These are phyloP conservation scores for Mimosa pudica DNA, from an alignment of 306 rosid genomes.

Conservation along the genomic window DNA sequence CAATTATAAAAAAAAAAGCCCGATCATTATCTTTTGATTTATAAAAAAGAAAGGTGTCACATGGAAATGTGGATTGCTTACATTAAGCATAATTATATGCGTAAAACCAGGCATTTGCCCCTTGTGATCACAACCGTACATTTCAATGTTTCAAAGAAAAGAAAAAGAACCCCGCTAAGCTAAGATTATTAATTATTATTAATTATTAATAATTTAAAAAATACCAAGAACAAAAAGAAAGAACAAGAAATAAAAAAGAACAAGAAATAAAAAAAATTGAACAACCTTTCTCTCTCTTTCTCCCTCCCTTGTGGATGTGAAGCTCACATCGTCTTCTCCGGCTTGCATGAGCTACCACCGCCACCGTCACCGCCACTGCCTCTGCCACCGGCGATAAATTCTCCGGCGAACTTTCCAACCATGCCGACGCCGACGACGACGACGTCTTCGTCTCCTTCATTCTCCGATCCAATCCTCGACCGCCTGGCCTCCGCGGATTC, in stretches of 20 bases:
- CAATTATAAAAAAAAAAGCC: no score
- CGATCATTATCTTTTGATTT: no score
- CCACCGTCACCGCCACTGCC: slow-evolving; percentile 30
- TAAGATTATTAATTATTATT: no score
- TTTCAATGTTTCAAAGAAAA: neutral
- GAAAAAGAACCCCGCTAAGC: neutral
- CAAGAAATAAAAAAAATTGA: neutral
- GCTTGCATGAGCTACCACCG: slow-evolving; percentile 54
- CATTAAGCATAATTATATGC: neutral
- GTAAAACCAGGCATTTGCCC: neutral
- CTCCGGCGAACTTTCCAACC: neutral
- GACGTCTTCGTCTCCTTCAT: no score
- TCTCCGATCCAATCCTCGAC: slow-evolving; percentile 62
- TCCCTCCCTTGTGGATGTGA: slow-evolving; percentile 21
- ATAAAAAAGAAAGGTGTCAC: no score
- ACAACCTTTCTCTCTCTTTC: slow-evolving; percentile 2
- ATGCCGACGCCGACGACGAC: no score
- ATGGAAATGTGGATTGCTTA: neutral
- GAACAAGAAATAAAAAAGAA: no score
- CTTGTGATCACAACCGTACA: neutral
- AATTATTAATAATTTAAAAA: neutral
- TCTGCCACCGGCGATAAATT: slow-evolving; percentile 6
- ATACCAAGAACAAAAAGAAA: neutral
- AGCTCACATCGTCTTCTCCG: slow-evolving; percentile 25
- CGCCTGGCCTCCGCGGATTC: slow-evolving; percentile 67